Conservation (phyloP, 495 filamentous ascomycete species). For the Paragyromitra xinjiangensis region DNA sequence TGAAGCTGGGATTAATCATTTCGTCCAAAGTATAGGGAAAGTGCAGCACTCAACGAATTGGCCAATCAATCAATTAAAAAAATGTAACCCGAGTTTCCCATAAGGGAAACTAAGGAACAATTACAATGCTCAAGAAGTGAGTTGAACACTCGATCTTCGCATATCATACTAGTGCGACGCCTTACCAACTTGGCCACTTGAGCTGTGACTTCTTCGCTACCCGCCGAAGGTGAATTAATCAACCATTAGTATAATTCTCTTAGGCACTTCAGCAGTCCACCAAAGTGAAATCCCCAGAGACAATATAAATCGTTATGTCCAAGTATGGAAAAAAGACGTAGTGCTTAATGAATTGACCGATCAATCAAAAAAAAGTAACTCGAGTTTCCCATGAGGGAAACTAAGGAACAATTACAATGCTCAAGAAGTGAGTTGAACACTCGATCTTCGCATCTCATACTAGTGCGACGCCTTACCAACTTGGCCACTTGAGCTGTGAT, state of each 20-base stretch:
- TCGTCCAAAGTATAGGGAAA: too few relatives aligned
- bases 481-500: conserved; percentile 30
- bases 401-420: background rate
- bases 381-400: too few relatives aligned
- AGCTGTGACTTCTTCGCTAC: background rate
- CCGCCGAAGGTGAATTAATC: too few relatives aligned
- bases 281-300: too few relatives aligned
- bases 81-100: too few relatives aligned
- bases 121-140: conserved; percentile 28
- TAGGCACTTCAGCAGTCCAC: too few relatives aligned
- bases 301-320: too few relatives aligned
- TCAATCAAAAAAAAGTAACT: background rate
- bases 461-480: conserved; percentile 42
- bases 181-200: conserved; percentile 41
- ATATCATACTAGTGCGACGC: conserved; percentile 34
- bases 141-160: conserved; percentile 40
- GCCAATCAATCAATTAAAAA: background rate
- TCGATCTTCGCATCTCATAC: conserved; percentile 34
- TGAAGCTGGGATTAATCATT: too few relatives aligned
- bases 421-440: conserved; percentile 40
- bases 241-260: too few relatives aligned
- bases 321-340: too few relatives aligned
- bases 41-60: too few relatives aligned
- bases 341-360: too few relatives aligned
- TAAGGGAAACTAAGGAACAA: background rate